Percentiles rank a stretch among this genome's conserved stretches.
Evolutionary conservation across 352 stramenopile genomes (phyloP).

Genomic region (Phytopythium litorale): DNA sequence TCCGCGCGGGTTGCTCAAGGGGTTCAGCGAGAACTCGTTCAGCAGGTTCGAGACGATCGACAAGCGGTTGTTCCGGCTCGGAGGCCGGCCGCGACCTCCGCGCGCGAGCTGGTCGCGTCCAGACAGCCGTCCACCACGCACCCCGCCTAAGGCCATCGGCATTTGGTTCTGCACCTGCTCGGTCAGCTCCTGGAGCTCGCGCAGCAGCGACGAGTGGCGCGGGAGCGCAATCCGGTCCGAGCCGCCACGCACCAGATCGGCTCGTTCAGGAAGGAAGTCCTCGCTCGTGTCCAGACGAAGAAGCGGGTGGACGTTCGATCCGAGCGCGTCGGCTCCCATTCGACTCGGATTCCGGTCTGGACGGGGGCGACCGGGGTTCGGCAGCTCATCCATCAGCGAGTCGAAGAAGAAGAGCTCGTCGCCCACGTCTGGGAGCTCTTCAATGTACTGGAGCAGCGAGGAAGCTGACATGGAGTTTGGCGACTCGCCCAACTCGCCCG

Average conservation of each 20-base stretch:
- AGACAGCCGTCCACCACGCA: constrained; percentile 6
- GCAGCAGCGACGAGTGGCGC: constrained; percentile 66
- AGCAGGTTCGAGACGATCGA: constrained; percentile 73
- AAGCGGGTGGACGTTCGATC: constrained; percentile 27
- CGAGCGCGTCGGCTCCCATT: constrained; percentile 1
- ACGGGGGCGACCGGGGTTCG: constrained; percentile 16
- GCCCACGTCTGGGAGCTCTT: constrained; percentile 47
- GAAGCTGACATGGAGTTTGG: constrained; percentile 21
- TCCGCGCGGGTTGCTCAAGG: constrained; percentile 18
- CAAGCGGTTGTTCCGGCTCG: constrained; percentile 56
- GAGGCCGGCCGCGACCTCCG: constrained; percentile 42
- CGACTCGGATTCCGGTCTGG: constrained; percentile 29
- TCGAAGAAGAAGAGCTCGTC: constrained; percentile 59
- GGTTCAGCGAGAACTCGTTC: constrained; percentile 78
- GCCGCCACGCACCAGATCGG: constrained; percentile 16
- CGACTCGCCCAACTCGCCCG: background rate
- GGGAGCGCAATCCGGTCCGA: constrained; percentile 47
- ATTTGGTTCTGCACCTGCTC: constrained; percentile 76
- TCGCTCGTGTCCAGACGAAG: constrained; percentile 24
- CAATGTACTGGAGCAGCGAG: constrained; percentile 52
- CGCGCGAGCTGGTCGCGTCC: constrained; percentile 46
- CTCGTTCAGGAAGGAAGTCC: background rate
- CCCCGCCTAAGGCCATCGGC: constrained; percentile 13
- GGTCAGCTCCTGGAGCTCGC: constrained; percentile 69
- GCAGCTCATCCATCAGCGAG: constrained; percentile 31